A percentile compares a stretch with the other conserved stretches of the same genome.
Conservation (phyloP, 345 rosid genomes). For the Murraya paniculata region DNA sequence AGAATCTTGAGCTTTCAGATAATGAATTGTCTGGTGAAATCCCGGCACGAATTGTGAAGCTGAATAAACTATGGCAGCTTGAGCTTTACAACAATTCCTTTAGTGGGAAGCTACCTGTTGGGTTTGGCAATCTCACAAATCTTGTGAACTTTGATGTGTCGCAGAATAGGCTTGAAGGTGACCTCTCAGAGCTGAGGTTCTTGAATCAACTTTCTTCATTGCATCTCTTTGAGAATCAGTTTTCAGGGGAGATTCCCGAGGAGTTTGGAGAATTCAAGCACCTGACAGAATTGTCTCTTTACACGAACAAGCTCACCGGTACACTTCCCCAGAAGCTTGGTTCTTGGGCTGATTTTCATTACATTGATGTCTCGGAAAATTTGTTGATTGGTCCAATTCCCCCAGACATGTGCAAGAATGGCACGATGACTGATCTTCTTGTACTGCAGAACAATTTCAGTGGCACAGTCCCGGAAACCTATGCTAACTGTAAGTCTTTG, state of each 20-base stretch:
- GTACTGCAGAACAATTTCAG: conserved; percentile 64
- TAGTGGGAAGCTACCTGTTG: conserved; percentile 58
- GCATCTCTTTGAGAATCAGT: conserved; percentile 52
- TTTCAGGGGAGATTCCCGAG: conserved; percentile 65
- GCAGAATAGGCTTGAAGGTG: conserved; percentile 56
- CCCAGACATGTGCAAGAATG: conserved; percentile 78
- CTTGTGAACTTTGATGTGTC: conserved; percentile 64
- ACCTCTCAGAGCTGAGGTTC: conserved; percentile 46
- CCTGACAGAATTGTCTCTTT: conserved; percentile 55
- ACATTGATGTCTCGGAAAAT: conserved; percentile 80
- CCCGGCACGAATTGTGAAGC: conserved; percentile 50
- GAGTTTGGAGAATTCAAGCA: conserved; percentile 64
- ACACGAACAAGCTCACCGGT: conserved; percentile 65
- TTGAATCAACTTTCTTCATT: conserved; percentile 54
- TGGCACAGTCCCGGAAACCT: conserved; percentile 58
- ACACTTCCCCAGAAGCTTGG: conserved; percentile 64
- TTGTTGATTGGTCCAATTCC: conserved; percentile 71
- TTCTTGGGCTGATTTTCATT: conserved; percentile 41
- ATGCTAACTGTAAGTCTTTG: conserved; percentile 52
- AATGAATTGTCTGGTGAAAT: conserved; percentile 55
- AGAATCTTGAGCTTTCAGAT: conserved; percentile 69
- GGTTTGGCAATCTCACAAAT: conserved; percentile 55
- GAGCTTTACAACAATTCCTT: conserved; percentile 71
- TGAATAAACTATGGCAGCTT: conserved; percentile 53
- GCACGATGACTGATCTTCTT: conserved; percentile 50